These are phyloP conservation scores for Komagataella mondaviorum DNA, from an alignment of 805 yeast genomes.

Conservation along the genomic window DNA sequence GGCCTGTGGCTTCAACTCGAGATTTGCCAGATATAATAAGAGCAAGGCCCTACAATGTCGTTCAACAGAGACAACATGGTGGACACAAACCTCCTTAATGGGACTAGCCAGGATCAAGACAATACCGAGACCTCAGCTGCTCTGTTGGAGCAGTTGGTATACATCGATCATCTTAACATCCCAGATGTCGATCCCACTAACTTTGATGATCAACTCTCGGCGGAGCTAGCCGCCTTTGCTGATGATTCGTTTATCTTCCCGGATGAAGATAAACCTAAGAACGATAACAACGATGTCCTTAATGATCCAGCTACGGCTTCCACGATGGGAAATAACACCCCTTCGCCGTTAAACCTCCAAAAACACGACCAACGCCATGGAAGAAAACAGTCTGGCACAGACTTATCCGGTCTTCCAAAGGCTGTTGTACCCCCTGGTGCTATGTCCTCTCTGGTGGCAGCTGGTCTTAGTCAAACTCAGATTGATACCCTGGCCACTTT, in stretches of 20 bases:
- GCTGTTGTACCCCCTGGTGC: conserved; percentile 69
- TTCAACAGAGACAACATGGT: not conserved
- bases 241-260: conserved; percentile 73
- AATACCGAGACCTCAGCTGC: conserved; percentile 25
- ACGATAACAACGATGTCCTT: conserved; percentile 6
- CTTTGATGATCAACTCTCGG: conserved; percentile 39
- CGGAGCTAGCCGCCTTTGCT: conserved; percentile 71
- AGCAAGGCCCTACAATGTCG: not conserved
- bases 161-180: conserved; percentile 58
- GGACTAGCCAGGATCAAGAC: not conserved
- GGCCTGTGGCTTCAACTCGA: not conserved
- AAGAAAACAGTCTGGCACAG: not conserved
- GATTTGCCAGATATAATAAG: not conserved
- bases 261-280: conserved; percentile 60
- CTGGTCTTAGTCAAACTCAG: conserved; percentile 56
- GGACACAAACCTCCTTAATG: not conserved
- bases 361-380: not conserved
- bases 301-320: not conserved
- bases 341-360: not conserved
- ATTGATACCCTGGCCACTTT: conserved; percentile 63
- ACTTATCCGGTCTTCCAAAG: conserved; percentile 32
- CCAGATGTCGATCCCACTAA: conserved; percentile 26
- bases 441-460: conserved; percentile 42
- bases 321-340: not conserved
- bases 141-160: conserved; percentile 63